Conservation (phyloP, 2,329 filamentous ascomycete species). For the Corynespora cassiicola region DNA sequence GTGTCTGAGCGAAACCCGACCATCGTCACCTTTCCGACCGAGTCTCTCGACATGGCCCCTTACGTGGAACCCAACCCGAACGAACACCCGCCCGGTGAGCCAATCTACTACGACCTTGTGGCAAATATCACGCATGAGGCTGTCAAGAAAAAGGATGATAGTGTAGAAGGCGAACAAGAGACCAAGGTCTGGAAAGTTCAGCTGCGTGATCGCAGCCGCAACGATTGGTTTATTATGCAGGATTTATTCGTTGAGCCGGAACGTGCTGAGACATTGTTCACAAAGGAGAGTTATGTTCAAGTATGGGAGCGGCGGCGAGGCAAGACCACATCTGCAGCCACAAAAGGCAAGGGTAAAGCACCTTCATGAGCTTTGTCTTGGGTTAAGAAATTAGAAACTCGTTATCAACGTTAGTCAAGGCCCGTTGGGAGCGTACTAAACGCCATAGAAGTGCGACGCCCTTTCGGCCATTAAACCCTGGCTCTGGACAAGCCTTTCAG, state of each 20-base stretch:
- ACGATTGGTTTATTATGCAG: conserved; percentile 92
- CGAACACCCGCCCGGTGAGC: conserved; percentile 74
- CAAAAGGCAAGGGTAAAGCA: conserved; percentile 12
- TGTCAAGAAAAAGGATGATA: conserved; percentile 76
- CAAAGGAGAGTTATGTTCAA: conserved; percentile 94
- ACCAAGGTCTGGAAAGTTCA: conserved; percentile 97
- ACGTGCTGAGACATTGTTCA: conserved; percentile 86
- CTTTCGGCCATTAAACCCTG: no score
- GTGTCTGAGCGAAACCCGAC: conserved; percentile 95
- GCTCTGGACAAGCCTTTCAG: no score
- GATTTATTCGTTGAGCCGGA: conserved; percentile 92
- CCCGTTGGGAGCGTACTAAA: no score
- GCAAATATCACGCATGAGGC: conserved; percentile 93
- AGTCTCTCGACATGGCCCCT: conserved; percentile 83
- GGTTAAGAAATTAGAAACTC: no score
- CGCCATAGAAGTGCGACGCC: no score
- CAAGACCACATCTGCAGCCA: neutral
- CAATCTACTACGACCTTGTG: conserved; percentile 93
- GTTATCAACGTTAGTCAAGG: no score
- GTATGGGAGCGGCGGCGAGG: conserved; percentile 85
- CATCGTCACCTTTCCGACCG: conserved; percentile 93
- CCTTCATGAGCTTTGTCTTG: no score
- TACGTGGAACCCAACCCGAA: conserved; percentile 88
- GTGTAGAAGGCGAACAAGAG: conserved; percentile 87
- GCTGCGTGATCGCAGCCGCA: conserved; percentile 77